Conservation (phyloP, 1,139 yeast species). For the Candida pseudoviswanathii region DNA sequence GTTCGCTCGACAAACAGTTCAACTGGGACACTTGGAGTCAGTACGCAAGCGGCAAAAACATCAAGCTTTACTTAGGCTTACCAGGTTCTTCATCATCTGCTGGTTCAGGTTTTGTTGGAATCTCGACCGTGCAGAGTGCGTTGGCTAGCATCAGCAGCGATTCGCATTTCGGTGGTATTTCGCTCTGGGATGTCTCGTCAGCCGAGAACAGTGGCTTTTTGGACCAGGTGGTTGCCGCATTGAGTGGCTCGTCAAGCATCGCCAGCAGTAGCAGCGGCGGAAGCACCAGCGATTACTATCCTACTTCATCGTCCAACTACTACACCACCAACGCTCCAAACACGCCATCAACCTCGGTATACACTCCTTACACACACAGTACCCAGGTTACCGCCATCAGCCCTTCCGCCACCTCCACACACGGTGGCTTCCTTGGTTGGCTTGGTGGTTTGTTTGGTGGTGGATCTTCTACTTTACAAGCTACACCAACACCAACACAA, state of each 20-base stretch:
- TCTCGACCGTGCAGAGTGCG: slow-evolving; percentile 16
- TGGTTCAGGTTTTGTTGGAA: slow-evolving; percentile 24
- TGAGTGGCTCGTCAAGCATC: slow-evolving; percentile 5
- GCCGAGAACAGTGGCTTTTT: slow-evolving; percentile 13
- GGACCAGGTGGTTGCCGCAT: slow-evolving; percentile 9
- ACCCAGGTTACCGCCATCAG: background rate
- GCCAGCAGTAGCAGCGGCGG: background rate
- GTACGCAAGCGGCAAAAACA: slow-evolving; percentile 24
- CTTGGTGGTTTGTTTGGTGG: slow-evolving; percentile 5
- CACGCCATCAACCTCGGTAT: background rate
- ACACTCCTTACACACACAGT: background rate
- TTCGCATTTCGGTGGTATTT: slow-evolving; percentile 27
- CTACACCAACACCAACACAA: background rate
- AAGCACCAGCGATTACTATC: background rate
- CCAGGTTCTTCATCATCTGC: slow-evolving; percentile 27
- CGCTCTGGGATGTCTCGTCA: slow-evolving; percentile 32
- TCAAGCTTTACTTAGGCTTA: slow-evolving; percentile 31
- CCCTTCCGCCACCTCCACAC: background rate
- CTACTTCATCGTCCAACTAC: background rate
- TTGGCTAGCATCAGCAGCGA: slow-evolving; percentile 20
- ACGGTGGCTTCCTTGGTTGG: slow-evolving; percentile 6
- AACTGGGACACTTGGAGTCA: slow-evolving; percentile 30
- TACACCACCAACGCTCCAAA: slow-evolving; percentile 1
- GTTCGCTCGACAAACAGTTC: slow-evolving; percentile 42
- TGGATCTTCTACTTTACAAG: background rate